A percentile compares a stretch with the other conserved stretches of the same genome.
phyloP scores from a whole-genome alignment of 441 rosid species.

The Pelargonium australe region DNA sequence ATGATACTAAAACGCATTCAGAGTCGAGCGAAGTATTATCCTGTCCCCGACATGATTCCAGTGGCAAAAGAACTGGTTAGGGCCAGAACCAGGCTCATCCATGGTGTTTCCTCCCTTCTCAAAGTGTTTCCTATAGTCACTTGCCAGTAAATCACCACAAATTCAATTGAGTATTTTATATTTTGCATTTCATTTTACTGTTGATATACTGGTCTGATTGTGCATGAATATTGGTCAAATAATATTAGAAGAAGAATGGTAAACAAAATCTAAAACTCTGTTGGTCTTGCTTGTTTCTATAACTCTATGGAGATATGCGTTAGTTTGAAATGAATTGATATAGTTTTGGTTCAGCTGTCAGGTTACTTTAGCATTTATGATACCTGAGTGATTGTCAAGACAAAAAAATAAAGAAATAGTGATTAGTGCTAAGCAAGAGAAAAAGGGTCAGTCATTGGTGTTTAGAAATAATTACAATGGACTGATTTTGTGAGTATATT shows the following conservation, averaged over 20 bases:
- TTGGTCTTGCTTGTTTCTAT: background rate
- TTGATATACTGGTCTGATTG: background rate
- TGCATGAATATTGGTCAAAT: background rate
- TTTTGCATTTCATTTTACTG: background rate
- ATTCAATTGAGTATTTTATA: background rate
- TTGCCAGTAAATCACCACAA: conserved; percentile 56
- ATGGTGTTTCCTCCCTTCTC: conserved; percentile 52
- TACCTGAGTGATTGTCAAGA: background rate
- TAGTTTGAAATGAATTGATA: background rate
- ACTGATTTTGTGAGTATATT: background rate
- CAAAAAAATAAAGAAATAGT: background rate
- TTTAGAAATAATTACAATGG: background rate
- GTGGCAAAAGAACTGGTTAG: conserved; percentile 55
- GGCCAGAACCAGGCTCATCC: conserved; percentile 44
- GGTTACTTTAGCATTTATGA: background rate
- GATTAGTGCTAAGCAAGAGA: background rate
- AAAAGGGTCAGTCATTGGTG: background rate
- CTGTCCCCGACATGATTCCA: conserved; percentile 46
- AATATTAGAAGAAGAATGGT: background rate
- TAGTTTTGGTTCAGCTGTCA: background rate
- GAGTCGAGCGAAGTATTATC: conserved; percentile 59
- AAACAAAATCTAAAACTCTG: background rate
- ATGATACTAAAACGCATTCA: conserved; percentile 65
- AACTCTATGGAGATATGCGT: background rate
- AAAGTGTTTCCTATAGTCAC: conserved; percentile 46